These are phyloP conservation scores for Ceratobasidium papillatum DNA, from an alignment of 1,284 basidiomycete genomes.

Conservation along the genomic window DNA sequence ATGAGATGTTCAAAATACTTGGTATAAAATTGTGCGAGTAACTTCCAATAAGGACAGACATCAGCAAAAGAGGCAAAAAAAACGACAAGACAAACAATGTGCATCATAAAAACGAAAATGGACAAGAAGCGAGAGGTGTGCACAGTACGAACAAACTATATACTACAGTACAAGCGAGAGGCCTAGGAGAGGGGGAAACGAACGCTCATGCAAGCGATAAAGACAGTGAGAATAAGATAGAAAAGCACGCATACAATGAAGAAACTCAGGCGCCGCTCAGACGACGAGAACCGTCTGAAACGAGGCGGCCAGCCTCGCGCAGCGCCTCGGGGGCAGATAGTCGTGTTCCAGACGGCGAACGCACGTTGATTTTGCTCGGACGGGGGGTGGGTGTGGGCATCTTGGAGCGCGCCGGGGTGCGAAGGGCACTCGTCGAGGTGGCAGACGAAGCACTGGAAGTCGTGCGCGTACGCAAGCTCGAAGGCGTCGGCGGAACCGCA, in stretches of 20 bases:
- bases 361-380: not conserved
- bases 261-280: constrained; percentile 6
- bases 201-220: constrained; percentile 12
- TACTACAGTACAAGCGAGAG: constrained; percentile 15
- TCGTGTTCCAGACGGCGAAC: constrained; percentile 4
- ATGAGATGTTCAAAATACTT: constrained; percentile 28
- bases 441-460: not conserved
- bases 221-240: constrained; percentile 10
- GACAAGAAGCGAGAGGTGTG: constrained; percentile 26
- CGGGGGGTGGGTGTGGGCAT: constrained; percentile 13
- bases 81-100: not conserved
- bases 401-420: not conserved
- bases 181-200: not conserved
- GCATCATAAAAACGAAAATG: constrained; percentile 14
- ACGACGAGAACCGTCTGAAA: constrained; percentile 6
- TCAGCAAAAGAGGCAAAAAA: not conserved
- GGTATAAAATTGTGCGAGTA: constrained; percentile 33
- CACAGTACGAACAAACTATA: constrained; percentile 28
- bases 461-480: not conserved
- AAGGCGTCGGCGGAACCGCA: not conserved
- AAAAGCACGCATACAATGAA: not conserved
- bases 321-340: constrained; percentile 29
- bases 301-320: not conserved
- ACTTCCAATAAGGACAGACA: constrained; percentile 38
- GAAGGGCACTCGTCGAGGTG: not conserved